Conservation (phyloP, 495 filamentous ascomycete species). For the Neurospora discreta region DNA sequence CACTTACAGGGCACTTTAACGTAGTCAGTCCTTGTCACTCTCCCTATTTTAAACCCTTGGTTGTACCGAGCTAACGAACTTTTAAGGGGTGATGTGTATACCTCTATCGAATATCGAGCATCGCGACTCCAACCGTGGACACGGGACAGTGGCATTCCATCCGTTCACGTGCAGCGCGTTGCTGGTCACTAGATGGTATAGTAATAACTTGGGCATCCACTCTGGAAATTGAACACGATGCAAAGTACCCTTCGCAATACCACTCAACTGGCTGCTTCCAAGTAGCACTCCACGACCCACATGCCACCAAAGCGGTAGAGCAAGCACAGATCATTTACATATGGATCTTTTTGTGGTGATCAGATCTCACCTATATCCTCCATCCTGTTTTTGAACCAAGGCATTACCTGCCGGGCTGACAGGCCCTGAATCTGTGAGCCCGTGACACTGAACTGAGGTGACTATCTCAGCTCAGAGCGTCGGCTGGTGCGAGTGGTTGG, state of each 20-base stretch:
- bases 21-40: too few relatives aligned
- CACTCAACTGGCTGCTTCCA: background rate
- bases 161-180: background rate
- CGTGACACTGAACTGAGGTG: background rate
- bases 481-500: background rate
- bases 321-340: background rate
- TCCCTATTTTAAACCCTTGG: too few relatives aligned
- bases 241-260: background rate
- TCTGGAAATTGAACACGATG: background rate
- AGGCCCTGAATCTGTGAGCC: background rate
- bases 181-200: background rate
- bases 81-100: too few relatives aligned
- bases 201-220: background rate
- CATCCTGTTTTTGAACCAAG: background rate
- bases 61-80: too few relatives aligned
- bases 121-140: background rate
- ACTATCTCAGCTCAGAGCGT: background rate
- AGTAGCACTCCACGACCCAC: background rate
- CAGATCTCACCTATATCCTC: background rate
- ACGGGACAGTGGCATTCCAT: background rate
- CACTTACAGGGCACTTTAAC: too few relatives aligned
- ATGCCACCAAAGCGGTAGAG: background rate
- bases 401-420: background rate
- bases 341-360: background rate
- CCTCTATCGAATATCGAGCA: background rate